Evolutionary conservation across 116 monocot genomes (phyloP), one percentile per base, ranked within the genome.

Genomic region (Papilionanthe hybrid): DNA sequence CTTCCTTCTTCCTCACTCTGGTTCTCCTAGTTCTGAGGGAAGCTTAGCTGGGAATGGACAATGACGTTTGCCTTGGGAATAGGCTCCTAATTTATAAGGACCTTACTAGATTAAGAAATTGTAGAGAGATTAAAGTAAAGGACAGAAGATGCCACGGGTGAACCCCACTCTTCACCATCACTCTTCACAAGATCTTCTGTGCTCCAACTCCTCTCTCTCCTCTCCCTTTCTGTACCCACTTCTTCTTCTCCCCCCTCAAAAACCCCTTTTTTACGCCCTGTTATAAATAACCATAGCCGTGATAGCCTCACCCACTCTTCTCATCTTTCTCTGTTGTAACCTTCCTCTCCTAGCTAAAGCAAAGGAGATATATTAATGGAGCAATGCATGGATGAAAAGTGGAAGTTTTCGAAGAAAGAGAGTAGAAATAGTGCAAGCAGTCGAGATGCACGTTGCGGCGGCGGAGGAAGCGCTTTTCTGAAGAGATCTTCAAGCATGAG

Each of bases 371-470:
- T 20, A 55, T 7, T 7, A 18, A 43, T 25, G 88, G 87, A 91
- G 78, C 20, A 84, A 9, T 79, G 81, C 81, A 78, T 89, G 87
- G 91, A 91, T 47, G 91, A 89, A 85, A 91, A 89, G 71, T 89
- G 87, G 91, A 91, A 87, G 87, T 83, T 91, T 1, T 79, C 89
- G 2, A 89, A 86, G 81, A 91, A 85, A 63, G 85, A 83, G n/a
- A 85, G 89, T 78, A 76, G 88, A 60, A 84, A 65, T 28, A 7
- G 55, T 42, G 76, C 56, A 22, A 55, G 71, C 30, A 37, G 81
- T 44, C 60, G 76, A 20, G 65, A 48, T 5, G 50, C 41, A 4
- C 13, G 41, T 23, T 29, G 58, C 29, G 12, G 78, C 68, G 20
- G 41, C 72, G 44, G 66, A 18, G 56, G n/a, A 7, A 23, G 25